Conservation (phyloP, 2,329 filamentous ascomycete genomes). For the Ophiocordyceps unilateralis region DNA sequence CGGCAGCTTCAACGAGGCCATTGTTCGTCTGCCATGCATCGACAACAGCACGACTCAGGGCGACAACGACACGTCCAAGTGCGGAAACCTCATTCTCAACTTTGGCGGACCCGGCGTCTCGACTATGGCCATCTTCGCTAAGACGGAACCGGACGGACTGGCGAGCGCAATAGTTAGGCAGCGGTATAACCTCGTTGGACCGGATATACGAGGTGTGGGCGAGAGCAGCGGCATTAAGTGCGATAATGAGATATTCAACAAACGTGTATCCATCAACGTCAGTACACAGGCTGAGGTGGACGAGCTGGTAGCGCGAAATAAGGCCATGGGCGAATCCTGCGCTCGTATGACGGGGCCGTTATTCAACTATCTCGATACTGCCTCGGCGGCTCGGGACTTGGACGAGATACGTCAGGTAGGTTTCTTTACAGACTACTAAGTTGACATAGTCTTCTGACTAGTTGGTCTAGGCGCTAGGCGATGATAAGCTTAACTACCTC, state of each 20-base stretch:
- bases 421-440: not conserved
- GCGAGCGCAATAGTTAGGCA: not conserved
- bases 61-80: not conserved
- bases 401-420: not conserved
- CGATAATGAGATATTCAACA: not conserved
- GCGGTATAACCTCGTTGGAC: not conserved
- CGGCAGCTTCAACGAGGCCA: not conserved
- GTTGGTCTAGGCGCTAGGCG: not conserved
- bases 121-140: not conserved
- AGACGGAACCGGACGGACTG: not conserved
- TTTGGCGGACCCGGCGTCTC: not conserved
- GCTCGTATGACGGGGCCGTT: not conserved
- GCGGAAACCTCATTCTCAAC: constrained; percentile 1
- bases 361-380: not conserved
- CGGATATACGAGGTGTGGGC: not conserved
- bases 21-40: not conserved
- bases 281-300: not conserved
- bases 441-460: not conserved
- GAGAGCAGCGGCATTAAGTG: not conserved
- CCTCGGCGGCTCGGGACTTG: not conserved
- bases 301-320: not conserved
- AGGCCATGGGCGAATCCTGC: not conserved
- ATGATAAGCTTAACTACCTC: constrained; percentile 11
- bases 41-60: not conserved
- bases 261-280: not conserved